These are phyloP conservation scores for Exophiala sp. DNA, from an alignment of 2,329 filamentous ascomycete species.

Conservation along the genomic window DNA sequence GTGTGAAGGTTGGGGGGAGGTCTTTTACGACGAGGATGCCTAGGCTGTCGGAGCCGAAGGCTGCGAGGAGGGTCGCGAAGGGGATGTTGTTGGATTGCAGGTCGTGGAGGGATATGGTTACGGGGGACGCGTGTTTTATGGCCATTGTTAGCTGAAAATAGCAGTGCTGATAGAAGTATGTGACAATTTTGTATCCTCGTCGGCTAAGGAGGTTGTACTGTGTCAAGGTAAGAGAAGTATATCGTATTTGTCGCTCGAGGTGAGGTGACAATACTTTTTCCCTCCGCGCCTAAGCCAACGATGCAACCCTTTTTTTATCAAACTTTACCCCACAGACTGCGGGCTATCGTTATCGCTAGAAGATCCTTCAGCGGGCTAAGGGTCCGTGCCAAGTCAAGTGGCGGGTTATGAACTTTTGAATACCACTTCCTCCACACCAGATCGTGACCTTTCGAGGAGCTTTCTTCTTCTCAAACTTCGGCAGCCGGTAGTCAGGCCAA, in stretches of 20 bases:
- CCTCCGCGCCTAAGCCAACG: neutral
- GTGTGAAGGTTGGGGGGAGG: constrained; percentile 67
- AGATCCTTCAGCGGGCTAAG: too few species aligned
- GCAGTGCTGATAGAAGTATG: neutral
- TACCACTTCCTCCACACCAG: too few species aligned
- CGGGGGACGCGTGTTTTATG: constrained; percentile 21
- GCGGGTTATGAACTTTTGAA: too few species aligned
- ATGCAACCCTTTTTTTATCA: constrained; percentile 2
- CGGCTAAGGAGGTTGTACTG: too few species aligned
- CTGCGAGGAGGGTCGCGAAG: constrained; percentile 51
- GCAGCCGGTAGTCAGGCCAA: too few species aligned
- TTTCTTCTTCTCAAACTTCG: too few species aligned
- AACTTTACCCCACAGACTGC: neutral
- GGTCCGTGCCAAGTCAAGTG: too few species aligned
- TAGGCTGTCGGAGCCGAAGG: constrained; percentile 85
- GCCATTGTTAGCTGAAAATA: neutral
- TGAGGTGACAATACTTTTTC: too few species aligned
- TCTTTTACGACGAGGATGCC: constrained; percentile 93
- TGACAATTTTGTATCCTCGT: too few species aligned
- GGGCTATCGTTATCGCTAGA: too few species aligned
- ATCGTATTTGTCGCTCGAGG: neutral
- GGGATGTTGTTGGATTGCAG: constrained; percentile 34
- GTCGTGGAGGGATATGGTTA: constrained; percentile 24
- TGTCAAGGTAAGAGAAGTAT: neutral
- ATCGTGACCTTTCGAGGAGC: too few species aligned